These are phyloP conservation scores for Alternaria sp. DNA, from an alignment of 2,329 filamentous ascomycete species.

Conservation along the genomic window DNA sequence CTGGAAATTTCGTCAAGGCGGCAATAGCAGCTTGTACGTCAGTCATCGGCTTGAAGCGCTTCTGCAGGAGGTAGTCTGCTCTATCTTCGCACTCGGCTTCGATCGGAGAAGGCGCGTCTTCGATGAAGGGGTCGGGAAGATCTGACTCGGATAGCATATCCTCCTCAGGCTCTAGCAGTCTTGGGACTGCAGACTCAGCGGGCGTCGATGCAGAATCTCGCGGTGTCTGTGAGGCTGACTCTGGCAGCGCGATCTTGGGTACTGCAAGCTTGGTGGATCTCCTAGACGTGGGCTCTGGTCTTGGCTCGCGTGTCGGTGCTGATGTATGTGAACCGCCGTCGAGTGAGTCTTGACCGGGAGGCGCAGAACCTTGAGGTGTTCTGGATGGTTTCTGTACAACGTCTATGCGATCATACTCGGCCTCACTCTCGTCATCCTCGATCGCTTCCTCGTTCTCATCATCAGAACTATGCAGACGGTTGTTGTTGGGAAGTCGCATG, in stretches of 20 bases:
- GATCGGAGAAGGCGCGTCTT: constrained; percentile 31
- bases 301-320: constrained; percentile 8
- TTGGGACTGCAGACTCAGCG: constrained; percentile 25
- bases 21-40: constrained; percentile 52
- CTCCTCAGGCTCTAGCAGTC: constrained; percentile 40
- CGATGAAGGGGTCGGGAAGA: constrained; percentile 46
- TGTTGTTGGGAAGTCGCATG: constrained; percentile 27
- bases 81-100: constrained; percentile 47
- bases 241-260: constrained; percentile 27
- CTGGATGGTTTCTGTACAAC: constrained; percentile 15
- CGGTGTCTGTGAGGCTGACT: constrained; percentile 36
- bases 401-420: constrained; percentile 19
- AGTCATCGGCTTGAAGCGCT: constrained; percentile 51
- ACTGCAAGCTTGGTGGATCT: constrained; percentile 14
- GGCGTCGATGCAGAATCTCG: constrained; percentile 34
- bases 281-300: constrained; percentile 11
- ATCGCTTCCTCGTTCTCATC: constrained; percentile 21
- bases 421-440: constrained; percentile 25
- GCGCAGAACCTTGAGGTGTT: constrained; percentile 27
- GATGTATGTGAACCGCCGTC: constrained; percentile 13
- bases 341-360: constrained; percentile 20
- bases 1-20: constrained; percentile 52
- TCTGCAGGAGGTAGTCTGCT: constrained; percentile 52
- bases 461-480: constrained; percentile 19
- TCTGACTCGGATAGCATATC: constrained; percentile 45